Evolutionary conservation across 306 rosid genomes (phyloP).

Genomic region (Acacia acuminata): DNA sequence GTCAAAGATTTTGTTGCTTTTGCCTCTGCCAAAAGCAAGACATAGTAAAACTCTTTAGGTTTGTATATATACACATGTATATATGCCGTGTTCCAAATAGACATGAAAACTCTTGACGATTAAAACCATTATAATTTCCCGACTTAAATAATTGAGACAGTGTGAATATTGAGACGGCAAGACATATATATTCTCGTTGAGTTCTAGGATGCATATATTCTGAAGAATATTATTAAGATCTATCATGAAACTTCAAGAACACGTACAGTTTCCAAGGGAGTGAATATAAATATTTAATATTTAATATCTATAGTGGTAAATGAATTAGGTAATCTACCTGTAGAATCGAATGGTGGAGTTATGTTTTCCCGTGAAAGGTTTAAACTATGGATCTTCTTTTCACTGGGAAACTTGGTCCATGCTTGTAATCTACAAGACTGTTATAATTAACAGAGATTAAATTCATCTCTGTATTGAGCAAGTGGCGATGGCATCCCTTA

Average conservation of each 20-base stretch:
- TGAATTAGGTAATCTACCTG: neutral
- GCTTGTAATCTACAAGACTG: neutral
- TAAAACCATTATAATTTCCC: neutral
- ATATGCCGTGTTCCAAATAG: neutral
- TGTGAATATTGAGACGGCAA: neutral
- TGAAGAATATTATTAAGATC: neutral
- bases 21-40: neutral
- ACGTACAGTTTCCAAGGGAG: neutral
- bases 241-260: neutral
- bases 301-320: neutral
- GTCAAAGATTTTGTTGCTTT: neutral
- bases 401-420: neutral
- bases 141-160: neutral
- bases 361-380: neutral
- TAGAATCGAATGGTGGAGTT: neutral
- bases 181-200: conserved; percentile 2
- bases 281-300: neutral
- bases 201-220: neutral
- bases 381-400: neutral
- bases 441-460: neutral
- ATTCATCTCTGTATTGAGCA: neutral
- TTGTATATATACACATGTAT: neutral
- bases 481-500: neutral
- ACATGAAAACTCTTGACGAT: neutral
- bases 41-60: neutral